phyloP scores from a whole-genome alignment of 305 asterid species.

The Fraxinus sp. region DNA sequence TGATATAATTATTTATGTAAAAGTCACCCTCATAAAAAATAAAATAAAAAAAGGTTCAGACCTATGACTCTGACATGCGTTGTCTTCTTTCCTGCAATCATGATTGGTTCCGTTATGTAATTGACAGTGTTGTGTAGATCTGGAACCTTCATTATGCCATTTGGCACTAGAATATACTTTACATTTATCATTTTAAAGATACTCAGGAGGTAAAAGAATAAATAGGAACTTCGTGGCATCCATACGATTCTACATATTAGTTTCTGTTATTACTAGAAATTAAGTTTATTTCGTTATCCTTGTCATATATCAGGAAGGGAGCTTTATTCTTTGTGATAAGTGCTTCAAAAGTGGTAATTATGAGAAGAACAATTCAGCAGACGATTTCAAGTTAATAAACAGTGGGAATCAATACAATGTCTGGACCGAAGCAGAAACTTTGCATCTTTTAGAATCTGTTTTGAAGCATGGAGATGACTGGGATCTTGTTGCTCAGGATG shows the following conservation, averaged over 20 bases:
- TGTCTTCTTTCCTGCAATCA: slow-evolving; percentile 1
- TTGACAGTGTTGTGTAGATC: not conserved
- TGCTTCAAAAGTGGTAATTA: slow-evolving; percentile 71
- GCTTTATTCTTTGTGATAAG: slow-evolving; percentile 58
- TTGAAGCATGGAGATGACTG: slow-evolving; percentile 89
- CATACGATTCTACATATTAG: not conserved
- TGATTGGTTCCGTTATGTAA: not conserved
- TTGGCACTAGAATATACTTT: not conserved
- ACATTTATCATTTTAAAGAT: not conserved
- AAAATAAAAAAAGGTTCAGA: not conserved
- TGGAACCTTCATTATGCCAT: not conserved
- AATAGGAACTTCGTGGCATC: not conserved
- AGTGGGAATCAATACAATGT: slow-evolving; percentile 38
- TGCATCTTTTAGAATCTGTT: slow-evolving; percentile 81
- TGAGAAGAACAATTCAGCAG: slow-evolving; percentile 48
- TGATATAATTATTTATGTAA: not conserved
- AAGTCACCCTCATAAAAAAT: not conserved
- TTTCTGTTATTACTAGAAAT: slow-evolving; percentile 4
- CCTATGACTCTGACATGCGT: not conserved
- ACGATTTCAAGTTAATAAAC: slow-evolving; percentile 63
- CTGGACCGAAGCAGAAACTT: slow-evolving; percentile 92
- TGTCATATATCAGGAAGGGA: slow-evolving; percentile 52
- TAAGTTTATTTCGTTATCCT: slow-evolving; percentile 19
- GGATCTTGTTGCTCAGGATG: slow-evolving; percentile 77
- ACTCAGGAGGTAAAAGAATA: not conserved